Evolutionary conservation across 495 filamentous ascomycete species (phyloP).

Genomic region (Venustampulla echinocandica): DNA sequence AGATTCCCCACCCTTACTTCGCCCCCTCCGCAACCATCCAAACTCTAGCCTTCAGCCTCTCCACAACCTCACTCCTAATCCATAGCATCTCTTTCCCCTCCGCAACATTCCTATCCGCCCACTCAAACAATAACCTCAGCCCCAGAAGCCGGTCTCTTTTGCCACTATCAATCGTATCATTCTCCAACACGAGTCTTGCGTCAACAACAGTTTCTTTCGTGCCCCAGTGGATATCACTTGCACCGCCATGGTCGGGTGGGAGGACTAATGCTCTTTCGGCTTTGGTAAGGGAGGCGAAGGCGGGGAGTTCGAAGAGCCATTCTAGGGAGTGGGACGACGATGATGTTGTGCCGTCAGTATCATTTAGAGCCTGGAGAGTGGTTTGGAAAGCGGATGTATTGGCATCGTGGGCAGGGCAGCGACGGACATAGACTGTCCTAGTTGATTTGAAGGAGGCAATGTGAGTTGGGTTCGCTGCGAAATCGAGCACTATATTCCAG

Average conservation of each 20-base stretch:
- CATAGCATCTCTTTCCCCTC: constrained; percentile 32
- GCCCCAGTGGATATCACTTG: constrained; percentile 38
- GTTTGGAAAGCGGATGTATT: constrained; percentile 65
- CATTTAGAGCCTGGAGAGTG: constrained; percentile 56
- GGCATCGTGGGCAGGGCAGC: constrained; percentile 62
- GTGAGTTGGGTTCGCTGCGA: constrained; percentile 54
- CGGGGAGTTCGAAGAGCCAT: constrained; percentile 64
- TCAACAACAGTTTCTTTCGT: constrained; percentile 65
- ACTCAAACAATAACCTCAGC: constrained; percentile 70
- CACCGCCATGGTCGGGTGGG: constrained; percentile 42
- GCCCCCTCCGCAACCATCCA: constrained; percentile 40
- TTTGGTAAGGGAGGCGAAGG: constrained; percentile 58
- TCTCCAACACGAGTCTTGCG: constrained; percentile 60
- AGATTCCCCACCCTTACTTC: background rate
- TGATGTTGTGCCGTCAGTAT: constrained; percentile 30
- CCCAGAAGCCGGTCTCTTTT: constrained; percentile 65
- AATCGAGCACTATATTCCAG: constrained; percentile 80
- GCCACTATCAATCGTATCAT: constrained; percentile 48
- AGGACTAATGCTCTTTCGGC: constrained; percentile 71
- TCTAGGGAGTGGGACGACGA: constrained; percentile 43
- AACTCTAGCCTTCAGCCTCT: constrained; percentile 45
- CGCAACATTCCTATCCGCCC: constrained; percentile 45
- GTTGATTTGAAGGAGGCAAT: constrained; percentile 62
- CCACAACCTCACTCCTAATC: constrained; percentile 44
- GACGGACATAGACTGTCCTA: constrained; percentile 73